Evolutionary conservation across 164 flowering plant species (phyloP).

Genomic region (Chimonanthus praecox): DNA sequence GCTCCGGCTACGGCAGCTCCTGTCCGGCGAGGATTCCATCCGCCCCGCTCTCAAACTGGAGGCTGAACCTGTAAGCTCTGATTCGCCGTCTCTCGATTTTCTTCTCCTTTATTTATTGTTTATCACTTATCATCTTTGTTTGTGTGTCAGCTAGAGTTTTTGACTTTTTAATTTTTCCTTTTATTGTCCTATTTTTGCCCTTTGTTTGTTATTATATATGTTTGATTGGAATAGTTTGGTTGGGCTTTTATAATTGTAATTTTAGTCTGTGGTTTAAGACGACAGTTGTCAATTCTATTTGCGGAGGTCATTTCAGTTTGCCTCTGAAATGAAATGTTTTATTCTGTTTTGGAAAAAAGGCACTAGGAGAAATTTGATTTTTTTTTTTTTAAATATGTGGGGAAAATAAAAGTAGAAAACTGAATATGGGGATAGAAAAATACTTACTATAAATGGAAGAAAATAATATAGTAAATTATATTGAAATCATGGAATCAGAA

Average conservation of each 20-base stretch:
- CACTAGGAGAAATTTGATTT: too few relatives aligned
- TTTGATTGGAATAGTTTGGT: neutral
- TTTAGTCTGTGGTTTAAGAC: neutral
- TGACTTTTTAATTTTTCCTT: too few relatives aligned
- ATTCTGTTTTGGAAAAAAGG: neutral
- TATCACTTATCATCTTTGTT: neutral
- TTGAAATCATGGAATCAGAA: too few relatives aligned
- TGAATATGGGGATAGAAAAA: neutral
- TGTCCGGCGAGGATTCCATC: conserved; percentile 61
- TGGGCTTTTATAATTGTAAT: neutral
- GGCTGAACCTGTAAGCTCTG: conserved; percentile 59
- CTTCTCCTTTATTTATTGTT: neutral
- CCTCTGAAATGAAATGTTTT: neutral
- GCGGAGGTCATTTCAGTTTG: neutral
- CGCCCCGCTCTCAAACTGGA: conserved; percentile 73
- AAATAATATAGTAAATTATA: too few relatives aligned
- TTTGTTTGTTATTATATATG: neutral
- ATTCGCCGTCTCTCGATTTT: neutral
- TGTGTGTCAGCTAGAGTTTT: neutral
- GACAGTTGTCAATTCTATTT: too few relatives aligned
- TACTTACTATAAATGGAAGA: too few relatives aligned
- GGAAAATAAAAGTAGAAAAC: neutral
- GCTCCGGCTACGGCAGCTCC: conserved; percentile 69
- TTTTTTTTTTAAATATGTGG: too few relatives aligned
- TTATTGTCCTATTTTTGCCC: neutral